A percentile compares a stretch with the other conserved stretches of the same genome.
Evolutionary conservation across 331 rosid species (phyloP).

Genomic region (Quercus lobata): DNA sequence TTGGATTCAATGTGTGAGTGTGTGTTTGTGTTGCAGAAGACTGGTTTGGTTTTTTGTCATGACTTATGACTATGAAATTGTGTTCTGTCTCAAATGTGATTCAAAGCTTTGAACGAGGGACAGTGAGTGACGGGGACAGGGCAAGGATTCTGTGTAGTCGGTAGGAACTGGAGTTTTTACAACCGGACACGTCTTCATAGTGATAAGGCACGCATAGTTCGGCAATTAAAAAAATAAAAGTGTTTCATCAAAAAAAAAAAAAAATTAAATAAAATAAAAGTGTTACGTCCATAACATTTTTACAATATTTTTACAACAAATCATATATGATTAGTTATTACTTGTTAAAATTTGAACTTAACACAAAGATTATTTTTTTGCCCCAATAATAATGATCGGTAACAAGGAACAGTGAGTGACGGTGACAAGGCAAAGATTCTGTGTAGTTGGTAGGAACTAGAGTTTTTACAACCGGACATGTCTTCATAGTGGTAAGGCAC

Average conservation of each 20-base stretch:
- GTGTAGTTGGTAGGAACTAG: background rate
- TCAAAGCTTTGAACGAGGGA: background rate
- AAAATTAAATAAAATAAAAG: fast-evolving
- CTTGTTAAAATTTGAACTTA: too few relatives aligned
- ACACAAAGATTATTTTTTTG: fast-evolving
- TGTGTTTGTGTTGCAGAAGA: background rate
- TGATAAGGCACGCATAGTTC: too few relatives aligned
- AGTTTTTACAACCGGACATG: background rate
- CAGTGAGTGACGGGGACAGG: background rate
- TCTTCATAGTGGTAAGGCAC: too few relatives aligned
- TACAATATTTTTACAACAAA: too few relatives aligned
- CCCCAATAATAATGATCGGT: fast-evolving
- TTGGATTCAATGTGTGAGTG: background rate
- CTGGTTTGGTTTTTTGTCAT: background rate
- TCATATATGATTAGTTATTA: too few relatives aligned
- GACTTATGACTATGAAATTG: too few relatives aligned
- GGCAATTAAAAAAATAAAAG: too few relatives aligned
- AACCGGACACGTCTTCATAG: background rate
- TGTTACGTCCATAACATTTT: fast-evolving
- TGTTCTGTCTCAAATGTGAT: background rate
- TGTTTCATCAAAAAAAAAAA: too few relatives aligned
- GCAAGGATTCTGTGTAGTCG: background rate
- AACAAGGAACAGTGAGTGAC: background rate
- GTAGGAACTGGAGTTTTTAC: background rate
- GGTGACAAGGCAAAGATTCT: background rate